Evolutionary conservation across 441 rosid genomes (phyloP), one percentile per base, ranked within the genome.

Genomic region (Metrosideros polymorpha): DNA sequence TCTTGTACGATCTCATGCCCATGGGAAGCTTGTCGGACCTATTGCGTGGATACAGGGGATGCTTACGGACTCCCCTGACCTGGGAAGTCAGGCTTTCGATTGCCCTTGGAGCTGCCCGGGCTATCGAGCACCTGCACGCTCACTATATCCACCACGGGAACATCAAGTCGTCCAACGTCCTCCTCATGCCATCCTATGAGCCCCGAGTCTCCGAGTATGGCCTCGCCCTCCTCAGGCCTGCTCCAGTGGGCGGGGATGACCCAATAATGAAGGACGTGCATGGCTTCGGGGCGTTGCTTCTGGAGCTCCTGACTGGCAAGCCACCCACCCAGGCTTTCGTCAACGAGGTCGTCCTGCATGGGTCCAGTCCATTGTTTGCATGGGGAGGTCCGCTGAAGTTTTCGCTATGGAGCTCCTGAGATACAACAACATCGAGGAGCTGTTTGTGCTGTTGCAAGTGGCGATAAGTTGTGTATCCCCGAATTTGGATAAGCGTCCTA

Each of bases 211-310:
- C 66, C 30, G 5, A n/a, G 3, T 59, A 6, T 1, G 4, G 66
- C 35, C 35, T n/a, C 66, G 2, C 3, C 29, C 30, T 0, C 14
- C 15, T 56, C 61, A 2, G 30, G 15, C 6, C 29, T 12, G 6
- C 6, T 15, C 7, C 1, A 1, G 2, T 3, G 15, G 15, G 1
- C 9, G 9, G 1, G 42, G 42, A 6, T 0, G 22, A 17, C 1
- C 75, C 1, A 12, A 3, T 2, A 27, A 27, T 10, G 25, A 25
- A 1, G 1, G 88, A 87, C 57, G 84, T 87, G 35, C 76, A 56
- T 3, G 50, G 51, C 50, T 87, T 87, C 15, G 88, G 88, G 9
- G 79, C 71, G 12, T 45, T 87, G 5, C 82, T 87, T 24, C 84
- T 56, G 49, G 77, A 87, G 29, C 49, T 87, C 53, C 86, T 84